These are phyloP conservation scores for Debaryomycetaceae sp. DNA, from an alignment of 1,139 yeast genomes.

Conservation along the genomic window DNA sequence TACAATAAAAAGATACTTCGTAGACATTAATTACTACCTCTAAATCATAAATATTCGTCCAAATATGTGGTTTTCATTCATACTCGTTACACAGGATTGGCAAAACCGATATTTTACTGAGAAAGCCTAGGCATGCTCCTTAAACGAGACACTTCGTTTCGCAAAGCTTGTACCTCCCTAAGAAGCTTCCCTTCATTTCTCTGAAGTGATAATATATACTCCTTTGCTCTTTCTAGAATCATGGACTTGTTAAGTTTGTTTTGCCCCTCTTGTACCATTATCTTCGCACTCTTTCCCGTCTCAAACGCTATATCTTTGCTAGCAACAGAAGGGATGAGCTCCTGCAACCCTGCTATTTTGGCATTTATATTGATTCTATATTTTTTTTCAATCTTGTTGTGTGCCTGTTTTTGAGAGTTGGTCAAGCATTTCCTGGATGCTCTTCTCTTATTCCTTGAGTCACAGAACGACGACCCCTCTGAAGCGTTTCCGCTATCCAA, in stretches of 20 bases:
- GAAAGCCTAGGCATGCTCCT: slow-evolving; percentile 1
- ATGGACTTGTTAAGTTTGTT: slow-evolving; percentile 55
- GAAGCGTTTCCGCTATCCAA: neutral
- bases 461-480: neutral
- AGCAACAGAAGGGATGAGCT: slow-evolving; percentile 62
- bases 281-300: slow-evolving; percentile 28
- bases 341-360: slow-evolving; percentile 63
- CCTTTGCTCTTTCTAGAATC: slow-evolving; percentile 65
- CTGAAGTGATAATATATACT: slow-evolving; percentile 51
- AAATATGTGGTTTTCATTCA: no score
- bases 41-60: neutral
- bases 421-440: slow-evolving; percentile 58
- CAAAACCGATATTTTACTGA: neutral
- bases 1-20: neutral
- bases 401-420: slow-evolving; percentile 64
- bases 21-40: neutral
- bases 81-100: no score
- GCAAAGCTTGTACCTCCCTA: slow-evolving; percentile 20
- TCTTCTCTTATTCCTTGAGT: slow-evolving; percentile 29
- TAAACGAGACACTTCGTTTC: slow-evolving; percentile 6
- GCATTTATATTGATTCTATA: slow-evolving; percentile 72
- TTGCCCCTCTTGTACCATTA: slow-evolving; percentile 14
- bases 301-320: slow-evolving; percentile 57
- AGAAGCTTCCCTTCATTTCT: slow-evolving; percentile 37
- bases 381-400: slow-evolving; percentile 66